A percentile compares a stretch with the other conserved stretches of the same genome.
Conservation (phyloP, 2,329 filamentous ascomycete genomes). For the Trichoderma sp. region DNA sequence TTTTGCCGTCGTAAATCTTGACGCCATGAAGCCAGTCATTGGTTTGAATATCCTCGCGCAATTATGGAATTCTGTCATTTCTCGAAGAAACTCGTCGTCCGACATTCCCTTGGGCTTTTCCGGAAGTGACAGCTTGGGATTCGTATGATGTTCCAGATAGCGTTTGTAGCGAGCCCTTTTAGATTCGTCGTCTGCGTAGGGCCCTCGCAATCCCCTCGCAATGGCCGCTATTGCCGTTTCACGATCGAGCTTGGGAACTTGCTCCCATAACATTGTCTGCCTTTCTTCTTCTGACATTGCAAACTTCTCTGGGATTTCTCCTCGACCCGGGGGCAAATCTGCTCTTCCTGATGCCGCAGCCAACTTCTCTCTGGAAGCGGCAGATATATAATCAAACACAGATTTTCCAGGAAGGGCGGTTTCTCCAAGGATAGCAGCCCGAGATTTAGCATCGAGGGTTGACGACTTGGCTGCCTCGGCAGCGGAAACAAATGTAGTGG, state of each 20-base stretch:
- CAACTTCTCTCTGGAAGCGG: constrained; percentile 72
- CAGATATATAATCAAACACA: constrained; percentile 87
- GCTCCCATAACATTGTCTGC: constrained; percentile 54
- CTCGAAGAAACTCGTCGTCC: constrained; percentile 73
- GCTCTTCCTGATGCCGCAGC: constrained; percentile 70
- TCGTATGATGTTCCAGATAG: constrained; percentile 74
- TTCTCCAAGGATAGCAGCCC: constrained; percentile 80
- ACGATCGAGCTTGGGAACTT: constrained; percentile 63
- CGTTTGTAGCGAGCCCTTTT: constrained; percentile 78
- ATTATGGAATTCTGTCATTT: constrained; percentile 70
- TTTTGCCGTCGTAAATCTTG: constrained; percentile 77
- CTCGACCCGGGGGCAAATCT: constrained; percentile 72
- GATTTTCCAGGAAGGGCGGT: constrained; percentile 79
- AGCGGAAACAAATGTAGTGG: constrained; percentile 56
- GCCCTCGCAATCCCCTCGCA: constrained; percentile 60
- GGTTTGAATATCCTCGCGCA: constrained; percentile 78
- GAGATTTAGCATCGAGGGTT: constrained; percentile 67
- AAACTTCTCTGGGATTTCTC: constrained; percentile 68
- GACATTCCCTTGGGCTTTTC: constrained; percentile 41
- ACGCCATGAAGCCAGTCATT: constrained; percentile 88
- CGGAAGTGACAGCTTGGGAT: constrained; percentile 47
- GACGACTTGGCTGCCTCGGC: constrained; percentile 76
- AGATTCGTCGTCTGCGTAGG: constrained; percentile 76
- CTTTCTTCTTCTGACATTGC: constrained; percentile 61
- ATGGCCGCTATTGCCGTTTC: constrained; percentile 67